Evolutionary conservation across 768 basidiomycete genomes (phyloP), one percentile per base, ranked within the genome.

Genomic region (Rhodotorula taiwanensis): DNA sequence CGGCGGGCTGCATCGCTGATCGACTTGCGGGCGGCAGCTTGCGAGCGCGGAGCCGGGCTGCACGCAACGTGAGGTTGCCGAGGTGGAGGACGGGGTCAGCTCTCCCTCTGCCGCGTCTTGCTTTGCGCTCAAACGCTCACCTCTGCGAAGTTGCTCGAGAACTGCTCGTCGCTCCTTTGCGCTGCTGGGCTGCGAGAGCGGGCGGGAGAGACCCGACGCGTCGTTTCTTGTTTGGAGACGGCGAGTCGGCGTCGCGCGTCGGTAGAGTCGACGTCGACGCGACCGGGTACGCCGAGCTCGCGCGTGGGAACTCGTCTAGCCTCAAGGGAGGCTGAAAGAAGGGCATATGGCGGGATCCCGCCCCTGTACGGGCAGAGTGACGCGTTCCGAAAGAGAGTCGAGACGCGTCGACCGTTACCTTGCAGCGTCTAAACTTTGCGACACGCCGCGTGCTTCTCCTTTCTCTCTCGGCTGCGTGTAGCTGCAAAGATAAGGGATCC

Each of bases 221-320:
- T 39, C 63, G 47, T 43, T 60, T 59, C 48, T 65, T 65, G 21
- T 49, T 43, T n/a, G 63, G 58, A 8, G 63, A 65, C 10, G 63
- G 58, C 20, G 41, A 54, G 47, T 64, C 63, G 36, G 20, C 21
- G n/a, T 4, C 0, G 27, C 36, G 9, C 4, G 53, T 11, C 30
- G 5, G 13, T 4, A 16, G 25, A 16, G 36, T 15, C 25, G 39
- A 7, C 13, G 25, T 27, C 9, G 53, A 23, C 23, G 52, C 23
- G 25, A 11, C 1, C 54, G 43, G 50, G 36, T 9, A 20, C 41
- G 41, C 50, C 33, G 52, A 25, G 23, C 20, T 10, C 43, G 54
- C 36, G 25, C 47, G 45, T 9, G 23, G n/a, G 45, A 34, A 62
- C 20, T 57, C 45, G 2, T 55, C 47, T 3, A 61, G 60, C 20